Conservation (phyloP, 345 rosid species). For the Iberis pinnata region DNA sequence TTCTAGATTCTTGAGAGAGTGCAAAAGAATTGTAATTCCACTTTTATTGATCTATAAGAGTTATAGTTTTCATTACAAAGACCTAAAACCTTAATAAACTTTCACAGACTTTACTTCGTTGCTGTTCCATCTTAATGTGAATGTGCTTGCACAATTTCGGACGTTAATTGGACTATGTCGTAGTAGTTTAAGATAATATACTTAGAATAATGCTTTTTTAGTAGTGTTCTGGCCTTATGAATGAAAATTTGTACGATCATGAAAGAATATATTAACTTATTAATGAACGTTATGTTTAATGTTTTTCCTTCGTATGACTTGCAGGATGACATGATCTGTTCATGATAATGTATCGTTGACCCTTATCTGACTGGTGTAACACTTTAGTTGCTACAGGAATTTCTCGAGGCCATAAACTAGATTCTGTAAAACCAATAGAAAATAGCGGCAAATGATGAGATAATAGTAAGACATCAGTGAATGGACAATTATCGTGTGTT, state of each 20-base stretch:
- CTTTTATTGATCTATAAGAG: too few relatives aligned
- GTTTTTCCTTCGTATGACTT: not conserved
- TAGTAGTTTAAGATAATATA: not conserved
- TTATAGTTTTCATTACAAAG: too few relatives aligned
- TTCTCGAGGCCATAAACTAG: slow-evolving; percentile 87
- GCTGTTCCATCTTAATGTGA: too few relatives aligned
- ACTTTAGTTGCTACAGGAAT: slow-evolving; percentile 40
- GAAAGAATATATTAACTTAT: not conserved
- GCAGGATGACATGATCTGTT: slow-evolving; percentile 17
- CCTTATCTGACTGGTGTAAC: slow-evolving; percentile 8
- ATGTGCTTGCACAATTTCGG: too few relatives aligned
- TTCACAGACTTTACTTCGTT: too few relatives aligned
- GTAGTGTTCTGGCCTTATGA: too few relatives aligned
- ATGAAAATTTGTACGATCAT: too few relatives aligned
- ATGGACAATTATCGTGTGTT: not conserved
- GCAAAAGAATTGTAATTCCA: too few relatives aligned
- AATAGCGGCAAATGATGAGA: slow-evolving; percentile 14
- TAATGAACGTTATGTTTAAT: not conserved
- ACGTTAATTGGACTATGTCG: too few relatives aligned
- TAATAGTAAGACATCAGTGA: slow-evolving; percentile 16
- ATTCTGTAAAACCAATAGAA: slow-evolving; percentile 47
- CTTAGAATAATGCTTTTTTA: not conserved
- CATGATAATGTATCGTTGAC: not conserved
- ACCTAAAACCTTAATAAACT: too few relatives aligned
- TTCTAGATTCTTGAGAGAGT: too few relatives aligned